Percentiles rank a stretch among this genome's conserved stretches.
These are phyloP conservation scores for Pseudisothecium myosuroides DNA, from an alignment of 225 moss, liverwort and hornwort species.

Conservation along the genomic window DNA sequence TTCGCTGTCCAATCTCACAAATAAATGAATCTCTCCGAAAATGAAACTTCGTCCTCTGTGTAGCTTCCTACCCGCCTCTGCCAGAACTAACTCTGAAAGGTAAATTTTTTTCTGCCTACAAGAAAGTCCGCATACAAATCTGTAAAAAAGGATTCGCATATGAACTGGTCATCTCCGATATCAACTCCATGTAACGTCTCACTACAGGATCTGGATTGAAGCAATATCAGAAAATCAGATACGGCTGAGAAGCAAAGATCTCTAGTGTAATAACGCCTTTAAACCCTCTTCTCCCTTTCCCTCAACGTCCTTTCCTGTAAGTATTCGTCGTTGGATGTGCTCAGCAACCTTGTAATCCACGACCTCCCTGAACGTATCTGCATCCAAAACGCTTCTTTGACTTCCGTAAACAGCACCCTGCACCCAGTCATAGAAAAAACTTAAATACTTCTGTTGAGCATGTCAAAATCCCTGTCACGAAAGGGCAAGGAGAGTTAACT, in stretches of 20 bases:
- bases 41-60: not conserved
- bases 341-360: slow-evolving; percentile 86
- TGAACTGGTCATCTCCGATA: not conserved
- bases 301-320: slow-evolving; percentile 18
- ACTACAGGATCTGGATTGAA: not conserved
- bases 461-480: not conserved
- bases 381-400: slow-evolving; percentile 51
- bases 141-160: not conserved
- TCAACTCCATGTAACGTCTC: not conserved
- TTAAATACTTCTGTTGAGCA: not conserved
- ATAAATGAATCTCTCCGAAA: not conserved
- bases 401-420: slow-evolving; percentile 89
- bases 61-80: not conserved
- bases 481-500: not conserved
- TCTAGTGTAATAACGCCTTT: slow-evolving; percentile 8
- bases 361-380: slow-evolving; percentile 63
- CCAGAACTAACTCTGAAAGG: not conserved
- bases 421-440: not conserved
- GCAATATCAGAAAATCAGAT: not conserved
- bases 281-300: slow-evolving; percentile 1
- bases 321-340: slow-evolving; percentile 46
- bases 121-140: slow-evolving; percentile 9
- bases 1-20: not conserved
- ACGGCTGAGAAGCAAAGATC: not conserved
- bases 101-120: not conserved